Evolutionary conservation across 768 basidiomycete species (phyloP).

Genomic region (Leccinum subgranulosum): DNA sequence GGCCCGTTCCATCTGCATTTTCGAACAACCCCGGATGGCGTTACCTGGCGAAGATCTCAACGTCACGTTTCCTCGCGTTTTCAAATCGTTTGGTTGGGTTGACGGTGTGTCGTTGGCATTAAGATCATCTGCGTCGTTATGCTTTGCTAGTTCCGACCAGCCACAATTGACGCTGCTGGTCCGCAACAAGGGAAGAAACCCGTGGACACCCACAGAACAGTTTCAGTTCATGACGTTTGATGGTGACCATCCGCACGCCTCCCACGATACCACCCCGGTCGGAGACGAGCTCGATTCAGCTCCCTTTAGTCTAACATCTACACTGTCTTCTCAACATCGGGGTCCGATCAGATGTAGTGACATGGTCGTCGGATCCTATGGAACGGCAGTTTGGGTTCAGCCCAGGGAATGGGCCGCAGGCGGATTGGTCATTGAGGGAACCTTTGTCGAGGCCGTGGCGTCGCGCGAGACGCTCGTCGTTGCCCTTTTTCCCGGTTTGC

Average conservation of each 20-base stretch:
- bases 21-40: conserved; percentile 43
- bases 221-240: conserved; percentile 51
- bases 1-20: conserved; percentile 56
- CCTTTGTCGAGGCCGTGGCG: conserved; percentile 11
- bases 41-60: conserved; percentile 13
- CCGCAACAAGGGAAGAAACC: conserved; percentile 57
- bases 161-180: conserved; percentile 47
- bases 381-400: conserved; percentile 63
- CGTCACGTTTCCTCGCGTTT: conserved; percentile 30
- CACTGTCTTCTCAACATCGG: conserved; percentile 35
- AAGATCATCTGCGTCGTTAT: not conserved
- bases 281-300: conserved; percentile 35
- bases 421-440: conserved; percentile 34
- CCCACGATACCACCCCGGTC: conserved; percentile 16
- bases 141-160: not conserved
- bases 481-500: conserved; percentile 47
- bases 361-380: conserved; percentile 50
- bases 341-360: conserved; percentile 55
- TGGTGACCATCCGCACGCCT: not conserved
- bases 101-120: conserved; percentile 50
- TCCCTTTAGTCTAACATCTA: conserved; percentile 42
- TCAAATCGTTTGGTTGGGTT: conserved; percentile 65
- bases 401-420: conserved; percentile 45
- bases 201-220: conserved; percentile 49
- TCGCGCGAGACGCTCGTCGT: conserved; percentile 43